These are phyloP conservation scores for Lonicera japonica DNA, from an alignment of 129 eudicot genomes.

Conservation along the genomic window DNA sequence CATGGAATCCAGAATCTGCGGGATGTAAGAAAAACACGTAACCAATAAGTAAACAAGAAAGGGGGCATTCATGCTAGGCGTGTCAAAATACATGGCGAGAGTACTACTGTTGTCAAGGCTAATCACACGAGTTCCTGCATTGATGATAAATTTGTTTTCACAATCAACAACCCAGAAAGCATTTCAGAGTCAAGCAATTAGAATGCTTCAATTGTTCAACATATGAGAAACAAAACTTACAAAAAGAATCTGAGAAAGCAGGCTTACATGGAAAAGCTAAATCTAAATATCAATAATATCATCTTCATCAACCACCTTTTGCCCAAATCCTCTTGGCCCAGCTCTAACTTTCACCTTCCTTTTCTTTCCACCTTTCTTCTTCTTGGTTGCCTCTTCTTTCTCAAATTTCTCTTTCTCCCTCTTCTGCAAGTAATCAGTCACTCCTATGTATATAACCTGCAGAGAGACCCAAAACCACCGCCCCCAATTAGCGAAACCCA, in stretches of 20 bases:
- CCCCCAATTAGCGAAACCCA: too few relatives aligned
- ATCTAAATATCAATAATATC: constrained; percentile 7
- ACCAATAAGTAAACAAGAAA: too few relatives aligned
- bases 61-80: too few relatives aligned
- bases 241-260: not conserved
- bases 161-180: not conserved
- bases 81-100: too few relatives aligned
- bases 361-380: constrained; percentile 41
- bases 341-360: constrained; percentile 25
- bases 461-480: not conserved
- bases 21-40: too few relatives aligned
- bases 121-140: too few relatives aligned
- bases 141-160: too few relatives aligned
- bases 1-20: too few relatives aligned
- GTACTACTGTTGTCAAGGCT: too few relatives aligned
- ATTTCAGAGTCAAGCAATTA: not conserved
- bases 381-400: constrained; percentile 52
- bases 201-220: not conserved
- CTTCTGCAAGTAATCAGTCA: constrained; percentile 55
- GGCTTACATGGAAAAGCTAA: constrained; percentile 1
- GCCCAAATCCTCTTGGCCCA: constrained; percentile 53
- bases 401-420: constrained; percentile 55
- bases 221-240: not conserved
- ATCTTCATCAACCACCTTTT: constrained; percentile 28
- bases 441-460: constrained; percentile 57